Percentiles rank a stretch among this genome's conserved stretches.
Evolutionary conservation across 2,329 filamentous ascomycete genomes (phyloP).

Genomic region (Ustulina deusta): DNA sequence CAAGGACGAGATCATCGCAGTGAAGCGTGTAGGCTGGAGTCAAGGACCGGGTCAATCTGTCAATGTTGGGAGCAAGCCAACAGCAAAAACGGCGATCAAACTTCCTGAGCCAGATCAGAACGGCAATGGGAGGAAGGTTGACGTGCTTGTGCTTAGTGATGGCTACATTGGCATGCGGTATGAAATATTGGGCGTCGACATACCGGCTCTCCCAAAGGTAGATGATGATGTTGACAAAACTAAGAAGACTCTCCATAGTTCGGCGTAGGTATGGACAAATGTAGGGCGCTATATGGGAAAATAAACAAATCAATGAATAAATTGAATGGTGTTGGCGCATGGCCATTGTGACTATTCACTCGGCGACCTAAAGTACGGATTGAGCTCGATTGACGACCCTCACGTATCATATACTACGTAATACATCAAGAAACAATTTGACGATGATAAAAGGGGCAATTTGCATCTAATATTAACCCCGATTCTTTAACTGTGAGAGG

Average conservation of each 20-base stretch:
- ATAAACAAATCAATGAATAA: too few species aligned
- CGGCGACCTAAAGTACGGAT: too few species aligned
- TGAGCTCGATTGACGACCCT: too few species aligned
- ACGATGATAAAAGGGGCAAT: too few species aligned
- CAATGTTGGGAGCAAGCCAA: constrained; percentile 60
- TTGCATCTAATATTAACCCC: too few species aligned
- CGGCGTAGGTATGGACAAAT: constrained; percentile 20
- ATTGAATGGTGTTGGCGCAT: too few species aligned
- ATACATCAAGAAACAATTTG: too few species aligned
- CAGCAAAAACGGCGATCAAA: constrained; percentile 69
- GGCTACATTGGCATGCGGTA: constrained; percentile 82
- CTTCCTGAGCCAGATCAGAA: constrained; percentile 63
- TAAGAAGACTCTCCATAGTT: constrained; percentile 51
- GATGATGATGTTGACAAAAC: constrained; percentile 61
- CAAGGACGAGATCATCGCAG: constrained; percentile 81
- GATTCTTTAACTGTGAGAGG: too few species aligned
- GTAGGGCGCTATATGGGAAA: too few species aligned
- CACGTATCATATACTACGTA: too few species aligned
- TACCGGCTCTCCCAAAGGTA: constrained; percentile 64
- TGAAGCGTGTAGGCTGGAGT: constrained; percentile 87
- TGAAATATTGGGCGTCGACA: constrained; percentile 60
- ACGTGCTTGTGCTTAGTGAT: constrained; percentile 85
- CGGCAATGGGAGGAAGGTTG: constrained; percentile 70
- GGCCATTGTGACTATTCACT: too few species aligned
- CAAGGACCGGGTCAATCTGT: constrained; percentile 47